Evolutionary conservation across 495 filamentous ascomycete species (phyloP), one percentile per base, ranked within the genome.

Genomic region (Durotheca rogersii): DNA sequence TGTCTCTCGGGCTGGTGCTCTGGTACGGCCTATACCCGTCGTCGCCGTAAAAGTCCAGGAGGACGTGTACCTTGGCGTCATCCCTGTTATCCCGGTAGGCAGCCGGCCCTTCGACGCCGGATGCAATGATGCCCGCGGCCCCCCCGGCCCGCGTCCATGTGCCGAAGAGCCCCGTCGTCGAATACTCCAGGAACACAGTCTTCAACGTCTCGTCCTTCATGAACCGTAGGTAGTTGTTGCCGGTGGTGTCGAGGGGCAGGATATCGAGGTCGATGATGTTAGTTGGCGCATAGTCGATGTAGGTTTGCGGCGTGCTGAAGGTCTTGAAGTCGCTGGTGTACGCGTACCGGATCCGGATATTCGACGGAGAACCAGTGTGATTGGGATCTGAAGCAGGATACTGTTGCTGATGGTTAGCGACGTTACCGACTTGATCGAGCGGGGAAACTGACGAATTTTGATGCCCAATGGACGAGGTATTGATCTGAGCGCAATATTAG

Each of bases 381-480:
- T 37, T 41, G 12, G 51, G 61, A 48, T 71, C 72, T 9, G 62
- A 72, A 31, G 67, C 49, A 18, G 67, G 56, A 29, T 68, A 80
- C 70, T 70, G 61, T 40, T 25, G 53, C 52, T 17, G 47, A 57
- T 44, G 51, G 7, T 41, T 33, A 41, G 30, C 20, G 7, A 33
- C 20, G 7, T 6, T 15, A n/a, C 38, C 30, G 2, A 15, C 4
- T 20, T 32, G 20, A 14, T 17, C 37, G 10, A 12, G 40, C 15
- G 21, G 35, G 43, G 2, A 21, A 1, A 54, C 71, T 34, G 49
- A 75, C 72, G 34, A 80, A 79, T 48, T 76, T 77, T 2, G 70
- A 75, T 5, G 77, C 75, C 77, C 76, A 80, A 46, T 77, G 68
- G 16, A 80, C 76, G 1, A 79, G 56, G 34, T 78, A 80, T 54